These are phyloP conservation scores for Neopestalotiopsis rosae DNA, from an alignment of 2,329 filamentous ascomycete genomes.

Conservation along the genomic window DNA sequence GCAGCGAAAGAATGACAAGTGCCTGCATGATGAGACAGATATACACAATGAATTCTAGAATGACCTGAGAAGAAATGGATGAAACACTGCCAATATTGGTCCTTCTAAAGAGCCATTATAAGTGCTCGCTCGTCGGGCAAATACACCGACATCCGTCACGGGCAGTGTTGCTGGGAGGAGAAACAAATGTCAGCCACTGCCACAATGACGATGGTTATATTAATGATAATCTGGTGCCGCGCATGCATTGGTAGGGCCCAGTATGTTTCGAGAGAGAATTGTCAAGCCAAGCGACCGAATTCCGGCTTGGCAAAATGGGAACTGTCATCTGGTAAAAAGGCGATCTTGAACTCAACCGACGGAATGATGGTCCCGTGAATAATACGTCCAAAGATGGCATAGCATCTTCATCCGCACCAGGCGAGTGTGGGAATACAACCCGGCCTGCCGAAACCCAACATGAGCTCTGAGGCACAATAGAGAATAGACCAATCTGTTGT, in stretches of 20 bases:
- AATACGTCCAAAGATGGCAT: neutral
- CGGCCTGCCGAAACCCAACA: neutral
- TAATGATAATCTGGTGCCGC: conserved; percentile 2
- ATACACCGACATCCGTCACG: neutral
- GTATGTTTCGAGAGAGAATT: neutral
- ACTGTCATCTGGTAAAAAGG: neutral
- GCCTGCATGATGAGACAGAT: conserved; percentile 28
- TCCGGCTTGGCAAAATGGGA: conserved; percentile 4
- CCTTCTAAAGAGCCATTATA: neutral
- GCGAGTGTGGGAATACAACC: neutral
- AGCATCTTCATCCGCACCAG: neutral
- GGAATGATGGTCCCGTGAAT: neutral
- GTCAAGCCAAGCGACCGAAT: neutral
- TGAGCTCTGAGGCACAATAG: too few relatives aligned
- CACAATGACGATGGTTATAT: neutral
- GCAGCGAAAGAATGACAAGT: conserved; percentile 24
- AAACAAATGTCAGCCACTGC: neutral
- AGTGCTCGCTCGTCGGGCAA: neutral
- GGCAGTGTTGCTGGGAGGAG: neutral
- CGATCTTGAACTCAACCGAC: conserved; percentile 8
- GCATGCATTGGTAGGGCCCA: neutral
- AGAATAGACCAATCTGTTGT: too few relatives aligned
- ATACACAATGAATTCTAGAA: neutral
- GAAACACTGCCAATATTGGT: neutral
- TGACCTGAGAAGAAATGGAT: neutral